Percentiles rank a stretch among this genome's conserved stretches.
phyloP scores from a whole-genome alignment of 1,284 basidiomycete species.

The Moesziomyces antarcticus region DNA sequence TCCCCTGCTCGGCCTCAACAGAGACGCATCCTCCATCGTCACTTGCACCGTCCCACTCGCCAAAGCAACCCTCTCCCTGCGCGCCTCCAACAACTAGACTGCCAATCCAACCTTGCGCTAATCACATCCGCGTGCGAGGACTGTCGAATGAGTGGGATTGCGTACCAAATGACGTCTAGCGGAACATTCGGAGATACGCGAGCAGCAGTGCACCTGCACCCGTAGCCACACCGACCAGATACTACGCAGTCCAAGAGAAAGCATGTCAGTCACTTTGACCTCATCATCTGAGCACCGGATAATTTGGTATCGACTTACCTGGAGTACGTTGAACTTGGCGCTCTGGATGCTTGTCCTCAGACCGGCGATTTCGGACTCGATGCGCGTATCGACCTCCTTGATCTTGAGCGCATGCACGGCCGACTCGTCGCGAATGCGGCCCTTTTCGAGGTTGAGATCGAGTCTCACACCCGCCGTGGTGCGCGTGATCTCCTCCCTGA shows the following conservation, averaged over 20 bases:
- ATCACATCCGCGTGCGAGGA: background rate
- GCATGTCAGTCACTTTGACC: background rate
- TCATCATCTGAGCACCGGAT: too few relatives aligned
- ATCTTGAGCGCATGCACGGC: slow-evolving; percentile 94
- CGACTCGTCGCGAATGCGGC: slow-evolving; percentile 90
- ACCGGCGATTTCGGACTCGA: slow-evolving; percentile 94
- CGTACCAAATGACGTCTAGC: slow-evolving; percentile 19
- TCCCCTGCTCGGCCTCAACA: slow-evolving; percentile 22
- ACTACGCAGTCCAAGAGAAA: slow-evolving; percentile 27
- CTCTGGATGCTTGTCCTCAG: slow-evolving; percentile 90
- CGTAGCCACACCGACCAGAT: slow-evolving; percentile 73
- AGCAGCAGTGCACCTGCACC: slow-evolving; percentile 86
- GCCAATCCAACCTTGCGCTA: background rate
- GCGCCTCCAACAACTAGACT: slow-evolving; percentile 4
- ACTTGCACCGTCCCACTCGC: slow-evolving; percentile 39
- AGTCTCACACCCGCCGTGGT: slow-evolving; percentile 94
- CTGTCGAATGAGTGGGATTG: background rate
- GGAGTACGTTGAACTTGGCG: slow-evolving; percentile 76
- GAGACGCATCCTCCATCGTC: slow-evolving; percentile 34
- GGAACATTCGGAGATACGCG: slow-evolving; percentile 77
- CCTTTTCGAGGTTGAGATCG: slow-evolving; percentile 97
- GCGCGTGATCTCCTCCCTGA: slow-evolving; percentile 82
- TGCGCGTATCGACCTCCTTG: slow-evolving; percentile 96
- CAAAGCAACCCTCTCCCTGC: slow-evolving; percentile 29
- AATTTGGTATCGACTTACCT: slow-evolving; percentile 22